Base-by-base conservation (phyloP, 2,329 filamentous ascomycete genomes). In the Botrytis tulipae region DNA sequence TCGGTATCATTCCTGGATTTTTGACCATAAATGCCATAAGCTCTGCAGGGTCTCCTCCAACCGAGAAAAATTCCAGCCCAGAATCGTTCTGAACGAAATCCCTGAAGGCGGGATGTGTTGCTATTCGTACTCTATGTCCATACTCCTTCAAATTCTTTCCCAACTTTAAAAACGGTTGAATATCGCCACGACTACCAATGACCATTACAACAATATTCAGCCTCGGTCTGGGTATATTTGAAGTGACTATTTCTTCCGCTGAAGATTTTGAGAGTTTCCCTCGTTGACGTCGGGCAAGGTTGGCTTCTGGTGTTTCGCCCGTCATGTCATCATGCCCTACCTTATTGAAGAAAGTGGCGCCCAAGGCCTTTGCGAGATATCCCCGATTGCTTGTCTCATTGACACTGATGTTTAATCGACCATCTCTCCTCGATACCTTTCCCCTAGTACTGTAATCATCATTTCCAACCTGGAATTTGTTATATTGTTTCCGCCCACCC, bases 141-240 rank as follows among this genome's bases (percentile, higher is more conserved):
- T 92, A 90, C 71, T 93, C 87, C 78, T 91, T 90, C 61, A 96
- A 82, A 1, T 92, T 87, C 81, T 92, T 91, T 32, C 91, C 92
- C 67, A 96, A 87, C 76, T 90, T 90, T 32, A 96, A 82, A 75
- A 96, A 96, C 0, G 93, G 93, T 79, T 96, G 93, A 3, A 92
- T 91, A 79, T 96, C 93, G 51, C 93, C 93, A 67, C 93, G 86
- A 4, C 90, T 93, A 4, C 93, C 93, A 77, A 95, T 94, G 10
- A 95, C 91, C 88, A 94, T 94, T 78, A 95, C 91, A 42, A 94
- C 92, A 71, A 96, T 92, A 80, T 94, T 95, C 65, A 96, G 48
- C 54, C 61, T 76, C 37, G 79, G 79, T 25, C 51, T 67, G 44
- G 71, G 62, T n/a, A 25, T 32, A 44, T 57, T 40, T 18, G 71